A percentile compares a stretch with the other conserved stretches of the same genome.
phyloP scores from a whole-genome alignment of 352 stramenopile genomes.

The Pythium dissimile region DNA sequence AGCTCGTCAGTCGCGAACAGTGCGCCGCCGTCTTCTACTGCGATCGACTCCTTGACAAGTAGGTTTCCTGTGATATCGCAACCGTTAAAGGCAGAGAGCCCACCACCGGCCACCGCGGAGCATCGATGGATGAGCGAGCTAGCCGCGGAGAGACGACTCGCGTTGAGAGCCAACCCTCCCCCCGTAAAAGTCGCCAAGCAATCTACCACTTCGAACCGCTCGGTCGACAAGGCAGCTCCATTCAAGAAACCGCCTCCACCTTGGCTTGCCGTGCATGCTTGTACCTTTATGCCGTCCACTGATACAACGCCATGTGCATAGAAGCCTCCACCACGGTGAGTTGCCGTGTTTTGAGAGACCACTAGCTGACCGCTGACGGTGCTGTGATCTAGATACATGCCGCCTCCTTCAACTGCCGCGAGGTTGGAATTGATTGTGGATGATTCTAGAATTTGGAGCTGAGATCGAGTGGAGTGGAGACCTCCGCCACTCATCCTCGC shows the following conservation, averaged over 20 bases:
- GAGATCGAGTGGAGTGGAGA: conserved; percentile 1
- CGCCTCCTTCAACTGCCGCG: conserved; percentile 3
- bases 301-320: background rate
- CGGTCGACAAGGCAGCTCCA: background rate
- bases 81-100: background rate
- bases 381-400: background rate
- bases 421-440: background rate
- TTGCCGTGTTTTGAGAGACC: background rate
- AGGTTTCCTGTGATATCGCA: conserved; percentile 1
- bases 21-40: conserved; percentile 16
- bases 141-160: background rate
- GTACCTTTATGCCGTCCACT: background rate
- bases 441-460: background rate
- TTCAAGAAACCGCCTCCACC: conserved; percentile 10
- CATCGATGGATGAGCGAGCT: background rate
- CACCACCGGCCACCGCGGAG: conserved; percentile 13
- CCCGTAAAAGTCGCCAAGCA: conserved; percentile 3
- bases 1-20: conserved; percentile 10
- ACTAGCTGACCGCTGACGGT: background rate
- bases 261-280: conserved; percentile 8
- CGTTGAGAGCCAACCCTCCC: conserved; percentile 20
- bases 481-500: background rate
- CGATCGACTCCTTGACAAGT: background rate
- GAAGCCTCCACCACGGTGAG: conserved; percentile 7
- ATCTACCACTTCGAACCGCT: background rate